Conservation (phyloP, 257 asterid species). For the Solanum megistacrolobum region DNA sequence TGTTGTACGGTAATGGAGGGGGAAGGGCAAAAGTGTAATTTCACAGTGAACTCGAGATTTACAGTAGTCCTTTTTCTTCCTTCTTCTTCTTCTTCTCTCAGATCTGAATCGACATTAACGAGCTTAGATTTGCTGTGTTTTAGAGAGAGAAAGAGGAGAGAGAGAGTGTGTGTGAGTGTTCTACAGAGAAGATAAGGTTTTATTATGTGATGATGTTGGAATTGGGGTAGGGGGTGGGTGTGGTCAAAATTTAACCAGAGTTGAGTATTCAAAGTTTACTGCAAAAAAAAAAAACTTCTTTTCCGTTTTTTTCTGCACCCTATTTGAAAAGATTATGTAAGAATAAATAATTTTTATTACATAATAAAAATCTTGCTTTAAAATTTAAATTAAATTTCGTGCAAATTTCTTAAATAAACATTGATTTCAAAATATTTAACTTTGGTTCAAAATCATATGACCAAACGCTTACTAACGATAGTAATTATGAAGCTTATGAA, state of each 20-base stretch:
- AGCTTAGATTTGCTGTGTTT: constrained; percentile 25
- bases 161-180: constrained; percentile 3
- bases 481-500: background rate
- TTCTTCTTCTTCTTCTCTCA: background rate
- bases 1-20: background rate
- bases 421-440: too few relatives aligned
- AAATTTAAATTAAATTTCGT: too few relatives aligned
- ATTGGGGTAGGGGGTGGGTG: constrained; percentile 11
- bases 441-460: too few relatives aligned
- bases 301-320: background rate
- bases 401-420: background rate
- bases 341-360: too few relatives aligned
- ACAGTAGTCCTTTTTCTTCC: background rate
- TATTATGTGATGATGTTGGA: constrained; percentile 23
- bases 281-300: background rate
- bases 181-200: constrained; percentile 70
- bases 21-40: constrained; percentile 17
- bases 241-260: constrained; percentile 26
- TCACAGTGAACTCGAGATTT: background rate
- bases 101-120: constrained; percentile 29
- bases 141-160: constrained; percentile 3
- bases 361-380: too few relatives aligned
- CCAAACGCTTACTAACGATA: background rate
- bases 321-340: too few relatives aligned
- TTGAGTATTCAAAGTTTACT: background rate